A percentile compares a stretch with the other conserved stretches of the same genome.
These are phyloP conservation scores for Fomitopsis pinicola DNA, from an alignment of 1,284 basidiomycete genomes.

Conservation along the genomic window DNA sequence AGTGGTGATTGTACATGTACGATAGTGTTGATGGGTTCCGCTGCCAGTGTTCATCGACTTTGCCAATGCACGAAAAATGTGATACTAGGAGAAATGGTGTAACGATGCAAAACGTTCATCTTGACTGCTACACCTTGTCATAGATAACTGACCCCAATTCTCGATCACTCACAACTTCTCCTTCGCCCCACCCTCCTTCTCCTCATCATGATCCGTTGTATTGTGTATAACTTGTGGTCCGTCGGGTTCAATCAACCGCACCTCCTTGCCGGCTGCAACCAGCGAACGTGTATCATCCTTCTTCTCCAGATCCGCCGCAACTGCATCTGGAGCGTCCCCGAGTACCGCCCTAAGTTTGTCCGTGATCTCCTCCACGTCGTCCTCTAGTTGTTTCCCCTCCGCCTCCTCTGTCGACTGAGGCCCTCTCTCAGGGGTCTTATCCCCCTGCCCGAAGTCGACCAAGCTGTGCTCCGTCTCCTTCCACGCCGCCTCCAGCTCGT, in stretches of 20 bases:
- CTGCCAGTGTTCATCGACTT: no score
- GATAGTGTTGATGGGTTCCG: background rate
- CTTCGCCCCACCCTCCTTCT: conserved; percentile 5
- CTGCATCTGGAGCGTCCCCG: conserved; percentile 4
- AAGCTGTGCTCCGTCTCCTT: conserved; percentile 35
- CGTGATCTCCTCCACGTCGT: conserved; percentile 32
- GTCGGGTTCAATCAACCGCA: conserved; percentile 1
- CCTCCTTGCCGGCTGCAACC: conserved; percentile 1
- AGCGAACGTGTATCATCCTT: background rate
- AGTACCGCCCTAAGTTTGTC: conserved; percentile 28
- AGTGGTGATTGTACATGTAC: background rate
- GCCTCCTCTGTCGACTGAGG: background rate
- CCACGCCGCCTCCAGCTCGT: conserved; percentile 58
- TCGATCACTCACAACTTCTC: conserved; percentile 5
- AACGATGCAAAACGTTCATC: background rate
- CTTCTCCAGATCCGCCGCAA: background rate
- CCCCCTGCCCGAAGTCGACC: conserved; percentile 6
- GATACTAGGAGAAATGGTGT: no score
- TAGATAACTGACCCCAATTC: no score
- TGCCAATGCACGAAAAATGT: no score
- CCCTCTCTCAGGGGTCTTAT: background rate
- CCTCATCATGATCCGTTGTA: background rate
- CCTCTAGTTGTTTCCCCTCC: conserved; percentile 8
- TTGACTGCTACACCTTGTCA: no score
- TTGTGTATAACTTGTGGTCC: background rate